These are phyloP conservation scores for Microdochium bolleyi DNA, from an alignment of 2,329 filamentous ascomycete species.

Conservation along the genomic window DNA sequence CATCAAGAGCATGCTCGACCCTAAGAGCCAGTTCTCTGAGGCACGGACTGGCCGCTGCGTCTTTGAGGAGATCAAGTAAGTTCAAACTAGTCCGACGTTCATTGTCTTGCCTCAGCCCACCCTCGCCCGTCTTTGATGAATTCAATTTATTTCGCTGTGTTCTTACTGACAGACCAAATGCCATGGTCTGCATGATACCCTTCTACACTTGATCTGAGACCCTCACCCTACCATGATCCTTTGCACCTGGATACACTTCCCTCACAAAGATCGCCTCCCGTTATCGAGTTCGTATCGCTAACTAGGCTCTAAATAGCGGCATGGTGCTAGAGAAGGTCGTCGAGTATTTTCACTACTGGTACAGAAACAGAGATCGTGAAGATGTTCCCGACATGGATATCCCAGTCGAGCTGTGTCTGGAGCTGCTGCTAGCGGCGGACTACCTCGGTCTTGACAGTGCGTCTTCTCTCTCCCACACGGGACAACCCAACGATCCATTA, in stretches of 20 bases:
- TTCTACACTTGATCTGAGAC: conserved; percentile 61
- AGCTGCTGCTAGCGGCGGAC: conserved; percentile 70
- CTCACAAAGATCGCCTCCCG: conserved; percentile 4
- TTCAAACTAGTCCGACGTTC: conserved; percentile 2
- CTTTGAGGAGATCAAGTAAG: conserved; percentile 70
- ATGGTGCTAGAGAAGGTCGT: conserved; percentile 72
- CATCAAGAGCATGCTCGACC: conserved; percentile 69
- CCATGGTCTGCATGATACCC: conserved; percentile 39
- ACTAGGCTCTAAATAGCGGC: conserved; percentile 38
- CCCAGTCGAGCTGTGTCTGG: conserved; percentile 68
- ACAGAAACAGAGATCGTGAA: conserved; percentile 60
- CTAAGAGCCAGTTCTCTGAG: conserved; percentile 60
- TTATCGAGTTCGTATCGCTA: conserved; percentile 4
- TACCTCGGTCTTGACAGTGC: conserved; percentile 63
- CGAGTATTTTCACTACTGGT: conserved; percentile 79
- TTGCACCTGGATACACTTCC: background rate
- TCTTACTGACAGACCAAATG: conserved; percentile 38
- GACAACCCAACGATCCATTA: conserved; percentile 1
- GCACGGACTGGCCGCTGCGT: conserved; percentile 54
- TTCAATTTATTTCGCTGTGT: conserved; percentile 30
- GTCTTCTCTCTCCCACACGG: conserved; percentile 8
- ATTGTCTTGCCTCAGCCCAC: background rate
- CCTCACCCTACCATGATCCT: conserved; percentile 7
- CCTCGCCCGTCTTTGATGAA: conserved; percentile 25
- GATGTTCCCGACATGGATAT: conserved; percentile 78